These are phyloP conservation scores for Suillus clintonianus DNA, from an alignment of 768 basidiomycete genomes.

Conservation along the genomic window DNA sequence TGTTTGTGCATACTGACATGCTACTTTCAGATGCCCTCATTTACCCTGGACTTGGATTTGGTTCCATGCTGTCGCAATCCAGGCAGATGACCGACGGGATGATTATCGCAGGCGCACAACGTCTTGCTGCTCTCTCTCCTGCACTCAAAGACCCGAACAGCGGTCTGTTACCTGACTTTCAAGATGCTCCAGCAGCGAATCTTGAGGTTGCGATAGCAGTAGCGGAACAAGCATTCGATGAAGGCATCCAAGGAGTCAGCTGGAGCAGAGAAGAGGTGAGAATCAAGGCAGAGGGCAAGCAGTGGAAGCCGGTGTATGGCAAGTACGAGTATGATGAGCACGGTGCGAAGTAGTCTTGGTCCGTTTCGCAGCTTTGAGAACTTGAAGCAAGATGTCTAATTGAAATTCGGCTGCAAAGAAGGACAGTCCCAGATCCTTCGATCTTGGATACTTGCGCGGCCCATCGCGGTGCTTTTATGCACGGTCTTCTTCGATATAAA, in stretches of 20 bases:
- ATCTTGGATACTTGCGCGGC: not conserved
- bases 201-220: conserved; percentile 84
- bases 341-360: conserved; percentile 38
- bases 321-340: conserved; percentile 64
- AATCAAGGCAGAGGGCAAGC: conserved; percentile 46
- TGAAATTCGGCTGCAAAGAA: conserved; percentile 8
- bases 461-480: not conserved
- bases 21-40: conserved; percentile 61
- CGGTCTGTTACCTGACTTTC: conserved; percentile 76
- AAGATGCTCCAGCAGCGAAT: conserved; percentile 70
- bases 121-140: conserved; percentile 77
- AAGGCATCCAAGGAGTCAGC: conserved; percentile 61
- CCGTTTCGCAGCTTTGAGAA: conserved; percentile 7
- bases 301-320: conserved; percentile 69
- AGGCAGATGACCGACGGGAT: conserved; percentile 75
- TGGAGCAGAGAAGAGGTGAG: conserved; percentile 64
- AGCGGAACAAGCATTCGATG: conserved; percentile 72
- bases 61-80: conserved; percentile 69
- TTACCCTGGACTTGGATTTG: conserved; percentile 85
- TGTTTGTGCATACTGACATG: not conserved
- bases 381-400: not conserved
- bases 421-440: conserved; percentile 14
- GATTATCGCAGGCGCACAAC: conserved; percentile 80
- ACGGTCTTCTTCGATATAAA: not conserved
- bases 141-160: conserved; percentile 70